Conservation (phyloP, 2,329 filamentous ascomycete genomes). For the Neonectria neomacrospora region DNA sequence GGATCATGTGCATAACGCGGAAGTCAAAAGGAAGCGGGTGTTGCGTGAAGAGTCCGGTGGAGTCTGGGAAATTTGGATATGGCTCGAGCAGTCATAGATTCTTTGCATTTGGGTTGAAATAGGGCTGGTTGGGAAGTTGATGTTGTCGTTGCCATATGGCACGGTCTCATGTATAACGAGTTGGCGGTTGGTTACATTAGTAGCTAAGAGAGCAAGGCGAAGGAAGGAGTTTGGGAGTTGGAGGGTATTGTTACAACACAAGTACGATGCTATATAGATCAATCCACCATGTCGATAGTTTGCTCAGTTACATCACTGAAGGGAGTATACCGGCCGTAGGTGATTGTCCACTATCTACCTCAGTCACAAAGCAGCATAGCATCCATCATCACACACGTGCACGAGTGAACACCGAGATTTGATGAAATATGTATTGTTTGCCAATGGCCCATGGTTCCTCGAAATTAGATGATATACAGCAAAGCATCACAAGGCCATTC, state of each 20-base stretch:
- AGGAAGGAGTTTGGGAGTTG: slow-evolving; percentile 19
- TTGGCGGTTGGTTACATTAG: background rate
- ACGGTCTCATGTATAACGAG: slow-evolving; percentile 4
- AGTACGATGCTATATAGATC: background rate
- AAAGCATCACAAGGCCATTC: slow-evolving; percentile 39
- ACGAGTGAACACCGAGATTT: slow-evolving; percentile 16
- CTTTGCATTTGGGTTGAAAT: background rate
- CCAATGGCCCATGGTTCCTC: slow-evolving; percentile 39
- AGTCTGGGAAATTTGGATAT: slow-evolving; percentile 23
- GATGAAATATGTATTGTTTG: slow-evolving; percentile 40
- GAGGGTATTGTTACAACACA: background rate
- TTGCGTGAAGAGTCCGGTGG: slow-evolving; percentile 26
- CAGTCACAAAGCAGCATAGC: background rate
- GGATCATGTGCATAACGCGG: background rate
- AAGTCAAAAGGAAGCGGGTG: background rate
- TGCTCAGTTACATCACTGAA: background rate
- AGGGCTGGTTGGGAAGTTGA: background rate
- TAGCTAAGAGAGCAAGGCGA: background rate
- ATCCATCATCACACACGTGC: background rate
- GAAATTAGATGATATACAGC: slow-evolving; percentile 46
- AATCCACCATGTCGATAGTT: background rate
- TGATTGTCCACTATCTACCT: background rate
- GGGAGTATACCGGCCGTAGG: background rate
- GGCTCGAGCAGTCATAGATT: background rate
- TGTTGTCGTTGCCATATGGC: background rate